Conservation (phyloP, 192 early-diverging fungal species). For the Backusella tarrabulga region DNA sequence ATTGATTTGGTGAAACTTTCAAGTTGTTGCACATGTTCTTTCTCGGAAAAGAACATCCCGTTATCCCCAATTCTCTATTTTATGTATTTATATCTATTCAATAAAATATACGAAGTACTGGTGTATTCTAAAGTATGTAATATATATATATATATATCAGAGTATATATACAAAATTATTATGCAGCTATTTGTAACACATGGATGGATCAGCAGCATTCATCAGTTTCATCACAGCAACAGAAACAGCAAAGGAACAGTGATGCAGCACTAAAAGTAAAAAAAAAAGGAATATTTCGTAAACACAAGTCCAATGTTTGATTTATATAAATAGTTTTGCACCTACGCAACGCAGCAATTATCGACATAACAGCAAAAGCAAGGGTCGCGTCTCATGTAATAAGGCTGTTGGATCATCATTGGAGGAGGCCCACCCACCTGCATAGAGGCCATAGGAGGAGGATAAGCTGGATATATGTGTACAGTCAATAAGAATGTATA, state of each 20-base stretch:
- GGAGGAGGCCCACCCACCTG: not conserved
- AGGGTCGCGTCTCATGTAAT: not conserved
- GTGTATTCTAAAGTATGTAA: not conserved
- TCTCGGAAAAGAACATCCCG: not conserved
- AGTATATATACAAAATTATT: not conserved
- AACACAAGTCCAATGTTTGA: not conserved
- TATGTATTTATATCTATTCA: not conserved
- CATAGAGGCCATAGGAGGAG: not conserved
- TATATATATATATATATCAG: not conserved
- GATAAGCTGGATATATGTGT: not conserved
- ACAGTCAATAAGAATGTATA: not conserved
- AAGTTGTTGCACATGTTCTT: not conserved
- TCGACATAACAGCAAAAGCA: not conserved
- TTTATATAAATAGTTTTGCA: not conserved
- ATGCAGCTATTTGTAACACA: not conserved
- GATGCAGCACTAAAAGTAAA: not conserved
- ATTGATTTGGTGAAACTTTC: not conserved
- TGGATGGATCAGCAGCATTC: not conserved
- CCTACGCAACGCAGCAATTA: not conserved
- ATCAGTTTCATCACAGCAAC: slow-evolving; percentile 1
- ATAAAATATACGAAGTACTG: not conserved
- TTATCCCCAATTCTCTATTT: not conserved
- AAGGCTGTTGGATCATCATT: not conserved
- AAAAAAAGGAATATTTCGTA: not conserved
- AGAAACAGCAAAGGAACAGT: not conserved